Percentiles rank a stretch among this genome's conserved stretches.
Evolutionary conservation across 1,139 yeast species (phyloP).

Genomic region (Yamadazyma buinensis): DNA sequence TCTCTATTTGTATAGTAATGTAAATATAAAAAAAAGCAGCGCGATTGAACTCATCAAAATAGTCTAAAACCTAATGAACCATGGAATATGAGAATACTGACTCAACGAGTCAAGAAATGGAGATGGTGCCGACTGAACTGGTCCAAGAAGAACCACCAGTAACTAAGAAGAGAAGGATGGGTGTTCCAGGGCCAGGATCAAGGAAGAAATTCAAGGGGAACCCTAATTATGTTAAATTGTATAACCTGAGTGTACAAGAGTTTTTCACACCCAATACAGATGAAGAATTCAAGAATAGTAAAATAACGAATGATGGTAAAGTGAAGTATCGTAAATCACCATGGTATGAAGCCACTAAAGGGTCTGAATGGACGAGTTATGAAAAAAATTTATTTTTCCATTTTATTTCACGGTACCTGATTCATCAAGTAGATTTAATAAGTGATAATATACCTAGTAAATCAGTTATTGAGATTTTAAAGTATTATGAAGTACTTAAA

Average conservation of each 20-base stretch:
- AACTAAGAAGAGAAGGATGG: no score
- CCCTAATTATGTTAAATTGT: neutral
- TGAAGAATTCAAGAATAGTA: neutral
- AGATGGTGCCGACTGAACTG: no score
- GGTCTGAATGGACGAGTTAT: conserved; percentile 19
- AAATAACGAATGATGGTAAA: neutral
- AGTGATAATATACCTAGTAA: conserved; percentile 36
- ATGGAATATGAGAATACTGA: no score
- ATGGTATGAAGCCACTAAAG: conserved; percentile 10
- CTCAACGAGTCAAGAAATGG: no score
- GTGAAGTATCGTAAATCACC: neutral
- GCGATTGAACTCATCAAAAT: no score
- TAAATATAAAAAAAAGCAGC: no score
- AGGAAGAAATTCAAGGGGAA: neutral
- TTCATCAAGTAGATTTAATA: conserved; percentile 44
- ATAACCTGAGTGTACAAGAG: neutral
- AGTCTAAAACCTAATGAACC: no score
- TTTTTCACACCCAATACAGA: neutral
- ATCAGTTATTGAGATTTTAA: conserved; percentile 41
- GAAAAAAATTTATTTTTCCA: conserved; percentile 23
- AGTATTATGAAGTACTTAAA: conserved; percentile 41
- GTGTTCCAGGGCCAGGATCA: no score
- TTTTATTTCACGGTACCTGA: conserved; percentile 43
- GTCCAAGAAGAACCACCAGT: no score
- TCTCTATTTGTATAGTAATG: no score